Base-by-base conservation (phyloP, 225 moss, liverwort and hornwort species). In the Lunularia cruciata region DNA sequence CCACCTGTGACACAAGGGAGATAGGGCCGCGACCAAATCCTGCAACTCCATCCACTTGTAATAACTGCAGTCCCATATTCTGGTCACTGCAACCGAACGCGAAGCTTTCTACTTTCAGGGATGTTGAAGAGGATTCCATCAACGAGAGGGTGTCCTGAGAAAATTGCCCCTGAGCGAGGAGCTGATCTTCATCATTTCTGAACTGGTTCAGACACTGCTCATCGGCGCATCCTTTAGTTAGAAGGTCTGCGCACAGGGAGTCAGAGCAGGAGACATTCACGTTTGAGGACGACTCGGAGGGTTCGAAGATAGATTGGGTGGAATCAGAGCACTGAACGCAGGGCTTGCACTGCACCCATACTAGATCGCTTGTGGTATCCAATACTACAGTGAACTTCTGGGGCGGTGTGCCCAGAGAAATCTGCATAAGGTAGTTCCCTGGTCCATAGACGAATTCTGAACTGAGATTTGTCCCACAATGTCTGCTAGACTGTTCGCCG, bases 261-360 rank as follows among this genome's bases (percentile, higher is more conserved):
- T 72, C 72, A 6, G 72, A 34, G 47, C 80, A 81, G 8, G 63
- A 6, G 8, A 76, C 68, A 30, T 28, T 57, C n/a, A 25, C 2
- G 68, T 57, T 72, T 6, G 72, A 76, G 39, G 62, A 52, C 14
- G 80, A 81, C n/a, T 32, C 25, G 11, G 28, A 39, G 30, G 80
- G 80, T 7, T 81, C 80, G 58, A 73, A 81, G 57, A 65, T 19
- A 16, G 67, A 34, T 43, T 53, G 30, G 26, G 47, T 28, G 27
- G 76, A 39, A 0, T 12, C 8, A 10, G 62, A 73, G 60, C 72
- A 80, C 10, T 13, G 56, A 28, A 46, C 19, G 69, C 76, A 81
- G 2, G 72, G 72, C 28, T 63, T 47, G 69, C 80, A 81, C 34
- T 76, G 80, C 47, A 81, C 63, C 80, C 80, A 81, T 3, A 76